Conservation (phyloP, 805 yeast genomes). For the Candida tammaniensis region DNA sequence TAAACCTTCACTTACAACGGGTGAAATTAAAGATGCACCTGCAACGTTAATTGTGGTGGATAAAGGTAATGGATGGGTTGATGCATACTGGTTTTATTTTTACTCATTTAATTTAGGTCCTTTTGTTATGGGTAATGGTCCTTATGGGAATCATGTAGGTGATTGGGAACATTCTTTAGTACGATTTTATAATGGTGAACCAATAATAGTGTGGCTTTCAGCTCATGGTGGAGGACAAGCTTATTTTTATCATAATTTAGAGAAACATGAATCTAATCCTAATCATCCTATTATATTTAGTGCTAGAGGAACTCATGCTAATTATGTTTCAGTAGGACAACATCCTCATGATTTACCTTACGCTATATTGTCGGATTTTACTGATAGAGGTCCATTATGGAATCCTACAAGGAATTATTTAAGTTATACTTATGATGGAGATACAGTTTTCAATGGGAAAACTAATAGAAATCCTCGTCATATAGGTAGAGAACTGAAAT, state of each 20-base stretch:
- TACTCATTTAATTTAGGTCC: conserved; percentile 95
- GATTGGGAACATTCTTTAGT: conserved; percentile 97
- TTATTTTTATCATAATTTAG: conserved; percentile 72
- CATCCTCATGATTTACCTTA: conserved; percentile 95
- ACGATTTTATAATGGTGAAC: conserved; percentile 76
- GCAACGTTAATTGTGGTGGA: conserved; percentile 81
- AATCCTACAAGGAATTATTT: conserved; percentile 81
- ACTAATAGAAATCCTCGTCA: conserved; percentile 41
- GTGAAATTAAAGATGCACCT: conserved; percentile 72
- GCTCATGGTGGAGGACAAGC: conserved; percentile 99
- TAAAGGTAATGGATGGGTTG: conserved; percentile 93
- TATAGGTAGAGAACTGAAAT: conserved; percentile 49
- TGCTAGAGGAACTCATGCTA: conserved; percentile 97
- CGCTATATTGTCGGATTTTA: conserved; percentile 84
- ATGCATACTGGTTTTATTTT: conserved; percentile 94
- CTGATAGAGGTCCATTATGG: conserved; percentile 96
- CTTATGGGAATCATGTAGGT: conserved; percentile 95
- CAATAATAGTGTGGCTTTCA: conserved; percentile 89
- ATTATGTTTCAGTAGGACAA: conserved; percentile 93
- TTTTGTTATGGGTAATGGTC: conserved; percentile 95
- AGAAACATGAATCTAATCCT: conserved; percentile 48
- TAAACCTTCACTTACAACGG: conserved; percentile 68
- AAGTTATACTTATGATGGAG: conserved; percentile 78
- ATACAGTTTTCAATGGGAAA: conserved; percentile 39
- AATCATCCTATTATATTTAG: conserved; percentile 74